These are phyloP conservation scores for Ophiocordyceps unilateralis DNA, from an alignment of 2,329 filamentous ascomycete species.

Conservation along the genomic window DNA sequence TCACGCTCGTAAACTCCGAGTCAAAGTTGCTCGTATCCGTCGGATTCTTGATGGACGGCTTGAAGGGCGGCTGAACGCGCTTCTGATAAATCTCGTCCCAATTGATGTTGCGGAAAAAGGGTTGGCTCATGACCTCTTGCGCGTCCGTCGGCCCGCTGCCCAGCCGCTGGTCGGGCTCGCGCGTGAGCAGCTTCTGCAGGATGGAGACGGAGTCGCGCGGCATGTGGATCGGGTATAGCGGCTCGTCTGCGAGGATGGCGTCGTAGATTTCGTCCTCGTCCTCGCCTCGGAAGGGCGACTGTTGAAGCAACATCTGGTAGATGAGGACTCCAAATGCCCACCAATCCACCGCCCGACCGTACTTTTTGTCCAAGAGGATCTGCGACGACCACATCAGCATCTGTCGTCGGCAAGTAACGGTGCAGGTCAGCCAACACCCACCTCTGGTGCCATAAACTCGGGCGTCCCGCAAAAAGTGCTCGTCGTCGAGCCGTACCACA, in stretches of 20 bases:
- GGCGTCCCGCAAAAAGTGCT: constrained; percentile 99
- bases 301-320: constrained; percentile 98
- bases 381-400: constrained; percentile 14
- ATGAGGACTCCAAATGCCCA: constrained; percentile 99
- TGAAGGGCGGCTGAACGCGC: constrained; percentile 72
- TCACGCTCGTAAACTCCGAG: constrained; percentile 95
- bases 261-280: constrained; percentile 99
- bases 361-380: constrained; percentile 97
- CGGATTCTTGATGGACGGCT: constrained; percentile 74
- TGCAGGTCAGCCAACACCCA: constrained; percentile 22
- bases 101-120: constrained; percentile 94
- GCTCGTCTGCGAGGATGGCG: constrained; percentile 91
- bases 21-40: constrained; percentile 99
- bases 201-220: constrained; percentile 94
- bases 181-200: constrained; percentile 87
- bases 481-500: constrained; percentile 97
- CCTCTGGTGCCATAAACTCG: constrained; percentile 98
- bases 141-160: constrained; percentile 93
- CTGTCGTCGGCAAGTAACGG: neutral
- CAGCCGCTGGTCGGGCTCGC: constrained; percentile 82
- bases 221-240: constrained; percentile 97
- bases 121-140: constrained; percentile 96
- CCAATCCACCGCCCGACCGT: constrained; percentile 94
- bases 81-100: constrained; percentile 99
- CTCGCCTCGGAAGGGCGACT: constrained; percentile 95